Percentiles rank a stretch among this genome's conserved stretches.
Evolutionary conservation across 2,329 filamentous ascomycete genomes (phyloP).

Genomic region (Alternaria arbusti): DNA sequence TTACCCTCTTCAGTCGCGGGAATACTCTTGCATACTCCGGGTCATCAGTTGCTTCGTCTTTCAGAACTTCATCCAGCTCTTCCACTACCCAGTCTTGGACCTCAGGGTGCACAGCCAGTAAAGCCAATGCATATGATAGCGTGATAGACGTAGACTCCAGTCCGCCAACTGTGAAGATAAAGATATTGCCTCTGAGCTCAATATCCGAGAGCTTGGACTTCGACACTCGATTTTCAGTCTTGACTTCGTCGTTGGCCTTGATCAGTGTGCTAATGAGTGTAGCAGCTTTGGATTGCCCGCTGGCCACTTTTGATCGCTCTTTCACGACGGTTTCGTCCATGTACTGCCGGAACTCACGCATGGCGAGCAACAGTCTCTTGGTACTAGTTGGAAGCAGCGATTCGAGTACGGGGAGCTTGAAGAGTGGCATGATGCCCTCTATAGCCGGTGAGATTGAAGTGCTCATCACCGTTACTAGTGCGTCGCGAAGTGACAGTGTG

Average conservation of each 20-base stretch:
- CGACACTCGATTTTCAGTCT: not conserved
- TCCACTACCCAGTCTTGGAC: constrained; percentile 61
- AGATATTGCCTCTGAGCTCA: constrained; percentile 41
- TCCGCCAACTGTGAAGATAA: constrained; percentile 39
- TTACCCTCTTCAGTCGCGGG: constrained; percentile 52
- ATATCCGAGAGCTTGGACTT: constrained; percentile 18
- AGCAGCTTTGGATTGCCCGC: constrained; percentile 30
- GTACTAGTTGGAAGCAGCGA: constrained; percentile 23
- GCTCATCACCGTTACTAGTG: constrained; percentile 35
- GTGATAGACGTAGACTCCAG: constrained; percentile 53
- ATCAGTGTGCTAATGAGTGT: constrained; percentile 32
- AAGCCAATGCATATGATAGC: constrained; percentile 56
- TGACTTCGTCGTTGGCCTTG: constrained; percentile 16
- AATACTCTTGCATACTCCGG: constrained; percentile 52
- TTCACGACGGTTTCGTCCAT: constrained; percentile 16
- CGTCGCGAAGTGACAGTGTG: constrained; percentile 21
- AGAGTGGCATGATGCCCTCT: constrained; percentile 14
- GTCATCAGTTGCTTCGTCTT: constrained; percentile 12
- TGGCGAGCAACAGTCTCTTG: constrained; percentile 22
- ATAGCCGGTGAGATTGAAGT: constrained; percentile 29
- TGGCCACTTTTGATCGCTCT: not conserved
- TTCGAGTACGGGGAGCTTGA: constrained; percentile 5
- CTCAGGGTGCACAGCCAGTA: constrained; percentile 55
- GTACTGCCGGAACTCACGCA: constrained; percentile 25
- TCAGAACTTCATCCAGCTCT: constrained; percentile 53